Percentiles rank a stretch among this genome's conserved stretches.
These are phyloP conservation scores for Stagonosporopsis vannaccii DNA, from an alignment of 2,329 filamentous ascomycete genomes.

Conservation along the genomic window DNA sequence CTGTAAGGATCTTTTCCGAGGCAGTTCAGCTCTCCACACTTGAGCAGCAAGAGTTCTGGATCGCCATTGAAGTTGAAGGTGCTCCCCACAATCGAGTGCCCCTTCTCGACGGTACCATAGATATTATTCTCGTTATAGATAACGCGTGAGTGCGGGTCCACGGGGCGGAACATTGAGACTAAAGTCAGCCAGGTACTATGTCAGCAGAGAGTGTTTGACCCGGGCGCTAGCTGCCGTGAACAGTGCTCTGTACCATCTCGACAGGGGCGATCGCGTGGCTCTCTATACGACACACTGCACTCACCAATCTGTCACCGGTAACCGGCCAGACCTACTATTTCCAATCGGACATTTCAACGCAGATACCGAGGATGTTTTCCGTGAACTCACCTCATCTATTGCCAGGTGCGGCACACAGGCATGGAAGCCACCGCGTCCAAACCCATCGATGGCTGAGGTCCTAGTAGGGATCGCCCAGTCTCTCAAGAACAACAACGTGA, in stretches of 20 bases:
- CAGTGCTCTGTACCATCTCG: slow-evolving; percentile 28
- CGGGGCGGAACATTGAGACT: slow-evolving; percentile 2
- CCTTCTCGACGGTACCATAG: slow-evolving; percentile 31
- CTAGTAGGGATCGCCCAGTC: slow-evolving; percentile 34
- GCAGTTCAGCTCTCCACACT: slow-evolving; percentile 27
- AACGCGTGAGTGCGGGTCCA: slow-evolving; percentile 39
- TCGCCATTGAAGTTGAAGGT: slow-evolving; percentile 44
- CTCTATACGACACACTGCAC: slow-evolving; percentile 44
- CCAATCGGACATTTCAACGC: slow-evolving; percentile 26
- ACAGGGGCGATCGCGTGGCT: slow-evolving; percentile 34
- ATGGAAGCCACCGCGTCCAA: slow-evolving; percentile 38
- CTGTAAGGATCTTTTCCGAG: slow-evolving; percentile 33
- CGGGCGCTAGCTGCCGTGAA: slow-evolving; percentile 29
- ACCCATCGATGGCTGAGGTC: slow-evolving; percentile 39
- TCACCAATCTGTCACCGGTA: slow-evolving; percentile 36
- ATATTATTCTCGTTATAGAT: slow-evolving; percentile 49
- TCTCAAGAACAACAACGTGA: slow-evolving; percentile 23
- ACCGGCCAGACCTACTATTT: slow-evolving; percentile 33
- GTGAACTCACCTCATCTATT: slow-evolving; percentile 28
- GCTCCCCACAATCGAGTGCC: slow-evolving; percentile 31
- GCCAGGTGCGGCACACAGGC: slow-evolving; percentile 30
- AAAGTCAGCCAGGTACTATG: slow-evolving; percentile 33
- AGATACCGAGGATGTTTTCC: slow-evolving; percentile 27
- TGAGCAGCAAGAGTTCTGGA: slow-evolving; percentile 33
- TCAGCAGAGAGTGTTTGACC: slow-evolving; percentile 34